Percentiles rank a stretch among this genome's conserved stretches.
Evolutionary conservation across 768 basidiomycete species (phyloP).

Genomic region (Gautieria morchelliformis): DNA sequence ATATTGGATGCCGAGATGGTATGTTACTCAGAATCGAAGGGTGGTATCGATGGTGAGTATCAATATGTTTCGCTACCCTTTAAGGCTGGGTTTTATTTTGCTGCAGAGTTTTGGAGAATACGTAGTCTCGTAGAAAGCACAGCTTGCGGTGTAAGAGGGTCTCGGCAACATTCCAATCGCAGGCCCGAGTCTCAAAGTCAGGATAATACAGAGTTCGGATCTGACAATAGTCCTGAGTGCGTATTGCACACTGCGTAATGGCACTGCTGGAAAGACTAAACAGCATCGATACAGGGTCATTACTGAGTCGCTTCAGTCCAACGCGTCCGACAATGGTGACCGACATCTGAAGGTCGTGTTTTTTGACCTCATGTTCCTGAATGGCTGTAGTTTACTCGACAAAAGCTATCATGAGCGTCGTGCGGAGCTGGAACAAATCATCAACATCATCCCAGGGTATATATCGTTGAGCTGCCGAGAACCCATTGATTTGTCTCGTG

Average conservation of each 20-base stretch:
- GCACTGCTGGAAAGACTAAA: background rate
- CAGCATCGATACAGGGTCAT: background rate
- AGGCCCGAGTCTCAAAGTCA: slow-evolving; percentile 1
- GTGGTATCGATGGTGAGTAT: slow-evolving; percentile 59
- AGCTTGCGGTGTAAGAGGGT: slow-evolving; percentile 41
- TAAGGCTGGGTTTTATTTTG: background rate
- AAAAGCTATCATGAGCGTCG: slow-evolving; percentile 53
- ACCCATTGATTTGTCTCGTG: slow-evolving; percentile 31
- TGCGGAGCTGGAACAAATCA: slow-evolving; percentile 44
- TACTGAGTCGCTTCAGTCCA: slow-evolving; percentile 30
- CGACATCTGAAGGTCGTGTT: slow-evolving; percentile 74
- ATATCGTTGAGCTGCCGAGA: slow-evolving; percentile 53
- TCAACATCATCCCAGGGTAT: slow-evolving; percentile 46
- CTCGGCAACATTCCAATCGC: background rate
- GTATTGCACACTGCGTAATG: background rate
- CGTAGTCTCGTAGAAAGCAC: slow-evolving; percentile 48
- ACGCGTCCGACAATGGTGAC: slow-evolving; percentile 25
- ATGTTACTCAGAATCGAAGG: slow-evolving; percentile 50
- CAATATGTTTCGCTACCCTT: background rate
- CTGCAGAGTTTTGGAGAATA: slow-evolving; percentile 69
- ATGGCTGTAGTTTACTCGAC: slow-evolving; percentile 47
- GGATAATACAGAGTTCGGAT: background rate
- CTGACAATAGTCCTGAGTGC: background rate
- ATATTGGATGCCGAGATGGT: slow-evolving; percentile 87
- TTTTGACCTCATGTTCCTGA: slow-evolving; percentile 74